A percentile compares a stretch with the other conserved stretches of the same genome.
Evolutionary conservation across 108 stramenopile species (phyloP).

Genomic region (Conticribra weissflogii): DNA sequence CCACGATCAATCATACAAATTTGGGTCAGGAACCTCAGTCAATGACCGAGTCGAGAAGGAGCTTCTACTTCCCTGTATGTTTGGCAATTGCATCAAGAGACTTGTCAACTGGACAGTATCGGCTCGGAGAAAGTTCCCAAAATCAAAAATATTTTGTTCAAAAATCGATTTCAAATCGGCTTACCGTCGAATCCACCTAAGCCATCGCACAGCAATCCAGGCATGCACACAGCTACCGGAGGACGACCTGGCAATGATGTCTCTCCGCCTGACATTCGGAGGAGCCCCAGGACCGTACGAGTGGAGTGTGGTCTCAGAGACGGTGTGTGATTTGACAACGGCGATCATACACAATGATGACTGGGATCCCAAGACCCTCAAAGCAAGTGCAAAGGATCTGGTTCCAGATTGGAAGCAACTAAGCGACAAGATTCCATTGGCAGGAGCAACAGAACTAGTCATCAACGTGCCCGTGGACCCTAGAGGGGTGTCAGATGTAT

Average conservation of each 20-base stretch:
- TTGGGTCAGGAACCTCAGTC: background rate
- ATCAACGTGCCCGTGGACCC: conserved; percentile 21
- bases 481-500: conserved; percentile 20
- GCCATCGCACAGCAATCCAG: conserved; percentile 18
- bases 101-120: background rate
- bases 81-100: background rate
- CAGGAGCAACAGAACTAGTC: conserved; percentile 10
- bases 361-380: conserved; percentile 21
- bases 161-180: conserved; percentile 8
- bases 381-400: too few relatives aligned
- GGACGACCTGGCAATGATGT: background rate
- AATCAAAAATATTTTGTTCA: background rate
- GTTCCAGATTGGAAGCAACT: conserved; percentile 1
- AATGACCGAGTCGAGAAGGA: background rate
- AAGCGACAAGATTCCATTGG: conserved; percentile 11
- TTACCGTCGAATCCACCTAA: background rate
- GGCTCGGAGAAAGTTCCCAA: background rate
- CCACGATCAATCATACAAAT: background rate
- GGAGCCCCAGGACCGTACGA: conserved; percentile 25
- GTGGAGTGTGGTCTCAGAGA: conserved; percentile 18
- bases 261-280: conserved; percentile 22
- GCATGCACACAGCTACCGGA: conserved; percentile 20
- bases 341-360: conserved; percentile 9
- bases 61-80: background rate
- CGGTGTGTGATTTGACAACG: conserved; percentile 24